Evolutionary conservation across 148 eudicot species (phyloP).

Genomic region (Polygonum aviculare): DNA sequence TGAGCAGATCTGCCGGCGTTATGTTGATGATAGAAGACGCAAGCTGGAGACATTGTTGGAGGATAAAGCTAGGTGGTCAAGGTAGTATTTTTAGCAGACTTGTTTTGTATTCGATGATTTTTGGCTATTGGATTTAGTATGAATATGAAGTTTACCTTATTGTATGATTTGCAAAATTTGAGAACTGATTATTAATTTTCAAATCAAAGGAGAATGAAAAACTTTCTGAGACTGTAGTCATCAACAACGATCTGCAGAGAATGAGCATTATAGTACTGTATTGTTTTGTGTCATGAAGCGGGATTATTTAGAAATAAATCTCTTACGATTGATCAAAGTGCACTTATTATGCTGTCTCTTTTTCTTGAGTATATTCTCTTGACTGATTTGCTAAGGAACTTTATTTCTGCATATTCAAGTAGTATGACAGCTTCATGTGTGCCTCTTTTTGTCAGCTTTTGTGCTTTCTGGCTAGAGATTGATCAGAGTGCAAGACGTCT

Average conservation of each 20-base stretch:
- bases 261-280: not conserved
- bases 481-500: conserved; percentile 65
- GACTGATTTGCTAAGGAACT: not conserved
- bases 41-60: conserved; percentile 66
- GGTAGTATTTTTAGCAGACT: conserved; percentile 31
- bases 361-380: not conserved
- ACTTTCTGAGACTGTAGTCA: not conserved
- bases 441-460: conserved; percentile 44
- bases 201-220: not conserved
- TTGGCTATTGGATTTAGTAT: not conserved
- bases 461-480: conserved; percentile 80
- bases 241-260: not conserved
- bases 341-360: not conserved
- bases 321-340: not conserved
- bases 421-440: not conserved
- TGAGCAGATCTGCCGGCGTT: conserved; percentile 83
- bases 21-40: conserved; percentile 75
- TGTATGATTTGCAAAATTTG: not conserved
- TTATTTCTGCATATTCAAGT: not conserved
- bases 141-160: not conserved
- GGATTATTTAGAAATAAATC: not conserved
- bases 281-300: not conserved
- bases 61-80: conserved; percentile 90
- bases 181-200: not conserved
- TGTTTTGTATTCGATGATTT: not conserved